Evolutionary conservation across 2,329 filamentous ascomycete genomes (phyloP), one percentile per base, ranked within the genome.

Genomic region (Plectosphaerella sp.): DNA sequence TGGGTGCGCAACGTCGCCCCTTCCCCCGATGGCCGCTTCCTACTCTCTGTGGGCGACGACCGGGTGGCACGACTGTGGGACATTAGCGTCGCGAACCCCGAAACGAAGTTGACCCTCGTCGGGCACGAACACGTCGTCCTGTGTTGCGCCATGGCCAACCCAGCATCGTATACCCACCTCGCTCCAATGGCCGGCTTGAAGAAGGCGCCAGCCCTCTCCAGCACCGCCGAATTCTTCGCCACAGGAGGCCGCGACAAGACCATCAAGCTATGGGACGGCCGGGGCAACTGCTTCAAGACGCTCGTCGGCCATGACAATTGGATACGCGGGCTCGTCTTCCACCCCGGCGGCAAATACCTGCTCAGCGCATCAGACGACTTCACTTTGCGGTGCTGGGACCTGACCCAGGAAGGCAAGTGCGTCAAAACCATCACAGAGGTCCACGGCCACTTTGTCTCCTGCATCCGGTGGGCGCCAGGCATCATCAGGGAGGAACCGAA

Each of bases 1-100:
- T 97, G 93, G 92, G 89, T 97, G n/a, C 85, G 92, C 54, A 89
- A 93, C 59, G 88, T 97, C 9, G 82, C 80, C 16, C 89, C 91
- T 0, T 94, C 90, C 1, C 78, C 85, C 42, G 92, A 97, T 63
- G 92, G 92, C 25, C 82, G 87, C 53, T 96, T 83, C 72, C 80
- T 97, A 2, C 68, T 97, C 39, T 95, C 91, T 2, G 87, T 87
- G 5, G 89, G 91, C 33, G 86, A 91, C 61, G 92, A 97, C 62
- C 85, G 87, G 67, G 90, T 89, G 3, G 84, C 87, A 24, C 82
- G 90, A 20, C 73, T 96, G 51, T 97, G 92, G 92, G 91, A 97
- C 66, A 81, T 91, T 14, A 86, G 84, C 15, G 78, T 83, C 5
- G 77, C 84, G 9, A 76, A 76, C 15, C 77, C 79, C 3, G 91